Conservation (phyloP, 257 asterid genomes). For the Penstemon davidsonii region DNA sequence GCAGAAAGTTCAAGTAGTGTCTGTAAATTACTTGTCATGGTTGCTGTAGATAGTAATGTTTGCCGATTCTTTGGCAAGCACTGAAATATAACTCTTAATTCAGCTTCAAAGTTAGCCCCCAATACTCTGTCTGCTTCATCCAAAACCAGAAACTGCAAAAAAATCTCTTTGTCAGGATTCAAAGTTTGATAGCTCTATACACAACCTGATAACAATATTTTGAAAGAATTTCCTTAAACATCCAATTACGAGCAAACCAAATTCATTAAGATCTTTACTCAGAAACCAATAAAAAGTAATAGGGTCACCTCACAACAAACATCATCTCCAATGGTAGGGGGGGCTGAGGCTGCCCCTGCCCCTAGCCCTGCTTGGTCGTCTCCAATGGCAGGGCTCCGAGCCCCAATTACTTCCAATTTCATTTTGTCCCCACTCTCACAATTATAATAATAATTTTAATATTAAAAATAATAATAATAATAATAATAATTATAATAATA, state of each 20-base stretch:
- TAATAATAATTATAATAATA: too few relatives aligned
- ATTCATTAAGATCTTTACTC: not conserved
- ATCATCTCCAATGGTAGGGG: too few relatives aligned
- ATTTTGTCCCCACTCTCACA: too few relatives aligned
- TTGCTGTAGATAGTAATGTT: constrained; percentile 91
- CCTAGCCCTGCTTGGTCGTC: too few relatives aligned
- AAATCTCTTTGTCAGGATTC: constrained; percentile 22
- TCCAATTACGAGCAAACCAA: too few relatives aligned
- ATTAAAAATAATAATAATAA: too few relatives aligned
- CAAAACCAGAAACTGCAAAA: constrained; percentile 81
- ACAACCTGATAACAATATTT: not conserved
- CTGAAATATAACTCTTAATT: constrained; percentile 71
- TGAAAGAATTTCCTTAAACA: too few relatives aligned
- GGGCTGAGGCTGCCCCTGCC: too few relatives aligned
- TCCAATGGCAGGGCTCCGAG: too few relatives aligned
- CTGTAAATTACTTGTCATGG: constrained; percentile 81
- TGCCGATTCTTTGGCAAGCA: constrained; percentile 89
- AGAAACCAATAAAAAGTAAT: not conserved
- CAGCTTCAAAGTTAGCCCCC: constrained; percentile 85
- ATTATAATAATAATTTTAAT: too few relatives aligned
- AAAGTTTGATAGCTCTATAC: constrained; percentile 4
- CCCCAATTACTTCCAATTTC: too few relatives aligned
- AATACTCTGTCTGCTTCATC: constrained; percentile 98
- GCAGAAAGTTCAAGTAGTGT: constrained; percentile 78
- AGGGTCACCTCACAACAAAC: constrained; percentile 1